Evolutionary conservation across 805 yeast species (phyloP), one percentile per base, ranked within the genome.

Genomic region (Kregervanrija fluxuum): DNA sequence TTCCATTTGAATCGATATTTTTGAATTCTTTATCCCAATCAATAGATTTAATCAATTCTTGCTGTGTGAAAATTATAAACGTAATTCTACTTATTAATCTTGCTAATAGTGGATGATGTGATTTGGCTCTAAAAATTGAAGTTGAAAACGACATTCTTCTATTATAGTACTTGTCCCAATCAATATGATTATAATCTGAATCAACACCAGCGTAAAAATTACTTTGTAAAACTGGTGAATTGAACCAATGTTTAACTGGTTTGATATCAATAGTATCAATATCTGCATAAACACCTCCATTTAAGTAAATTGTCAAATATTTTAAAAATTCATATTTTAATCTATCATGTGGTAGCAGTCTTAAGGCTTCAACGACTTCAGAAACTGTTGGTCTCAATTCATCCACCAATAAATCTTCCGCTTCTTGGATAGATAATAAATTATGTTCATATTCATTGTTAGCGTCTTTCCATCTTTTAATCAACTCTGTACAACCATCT

Each of bases 201-300:
- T 51, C 54, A 33, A 62, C 49, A 17, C 66, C 53, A 3, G 46
- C 34, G 49, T 51, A 50, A 45, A 50, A 15, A 52, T 47, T 46
- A 35, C 54, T 49, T 14, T 41, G 34, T 5, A 50, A 8, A 36
- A 44, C 45, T 4, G 35, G 12, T 8, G 57, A 50, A 16, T 49
- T 48, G 44, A 51, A 54, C 67, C 67, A 63, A 42, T 38, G 51
- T 40, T 53, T 56, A 13, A 63, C 43, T 6, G 81, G 81, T 47
- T 71, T 79, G 46, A 73, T 66, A 16, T 79, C 73, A 45, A 62
- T 66, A 1, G 84, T 79, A 54, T 79, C 85, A 17, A 78, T 74
- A 54, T 79, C 84, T 3, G 81, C 72, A 53, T 79, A 79, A 5
- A 75, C 71, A 17, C 85, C 85, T 40, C 85, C 85, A 35, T 65